phyloP scores from a whole-genome alignment of 441 rosid species.

The Gossypium trilobum region DNA sequence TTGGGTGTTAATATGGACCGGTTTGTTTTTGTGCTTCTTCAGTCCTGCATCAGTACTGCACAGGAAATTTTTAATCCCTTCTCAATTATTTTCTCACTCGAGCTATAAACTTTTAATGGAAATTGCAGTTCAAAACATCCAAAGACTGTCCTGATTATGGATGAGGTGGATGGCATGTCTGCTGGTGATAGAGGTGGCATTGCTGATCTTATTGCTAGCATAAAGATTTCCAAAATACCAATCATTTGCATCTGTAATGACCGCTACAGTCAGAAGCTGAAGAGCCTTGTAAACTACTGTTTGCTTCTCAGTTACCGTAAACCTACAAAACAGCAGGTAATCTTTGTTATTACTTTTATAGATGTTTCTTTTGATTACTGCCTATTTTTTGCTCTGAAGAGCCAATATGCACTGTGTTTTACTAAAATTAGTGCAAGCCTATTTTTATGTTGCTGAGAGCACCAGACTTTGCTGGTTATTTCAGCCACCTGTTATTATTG shows the following conservation, averaged over 20 bases:
- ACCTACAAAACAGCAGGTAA: constrained; percentile 50
- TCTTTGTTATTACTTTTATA: background rate
- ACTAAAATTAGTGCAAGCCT: background rate
- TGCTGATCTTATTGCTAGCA: constrained; percentile 93
- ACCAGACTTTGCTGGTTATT: background rate
- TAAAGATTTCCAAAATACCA: constrained; percentile 83
- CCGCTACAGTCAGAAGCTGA: constrained; percentile 90
- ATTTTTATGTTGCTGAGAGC: background rate
- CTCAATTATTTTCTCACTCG: constrained; percentile 1
- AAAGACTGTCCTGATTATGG: constrained; percentile 87
- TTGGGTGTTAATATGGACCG: constrained; percentile 51
- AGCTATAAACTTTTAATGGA: constrained; percentile 21
- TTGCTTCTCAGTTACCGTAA: constrained; percentile 69
- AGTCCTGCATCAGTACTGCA: constrained; percentile 4
- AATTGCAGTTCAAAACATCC: constrained; percentile 57
- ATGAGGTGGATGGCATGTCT: constrained; percentile 99
- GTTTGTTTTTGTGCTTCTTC: constrained; percentile 32
- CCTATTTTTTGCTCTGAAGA: background rate
- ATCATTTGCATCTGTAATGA: constrained; percentile 95
- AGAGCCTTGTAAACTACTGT: constrained; percentile 85
- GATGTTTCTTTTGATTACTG: background rate
- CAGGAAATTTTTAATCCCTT: background rate
- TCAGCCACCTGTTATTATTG: background rate
- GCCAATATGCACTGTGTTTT: background rate
- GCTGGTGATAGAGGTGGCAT: constrained; percentile 99